Evolutionary conservation across 352 stramenopile genomes (phyloP).

Genomic region (Phytopythium aichiense): DNA sequence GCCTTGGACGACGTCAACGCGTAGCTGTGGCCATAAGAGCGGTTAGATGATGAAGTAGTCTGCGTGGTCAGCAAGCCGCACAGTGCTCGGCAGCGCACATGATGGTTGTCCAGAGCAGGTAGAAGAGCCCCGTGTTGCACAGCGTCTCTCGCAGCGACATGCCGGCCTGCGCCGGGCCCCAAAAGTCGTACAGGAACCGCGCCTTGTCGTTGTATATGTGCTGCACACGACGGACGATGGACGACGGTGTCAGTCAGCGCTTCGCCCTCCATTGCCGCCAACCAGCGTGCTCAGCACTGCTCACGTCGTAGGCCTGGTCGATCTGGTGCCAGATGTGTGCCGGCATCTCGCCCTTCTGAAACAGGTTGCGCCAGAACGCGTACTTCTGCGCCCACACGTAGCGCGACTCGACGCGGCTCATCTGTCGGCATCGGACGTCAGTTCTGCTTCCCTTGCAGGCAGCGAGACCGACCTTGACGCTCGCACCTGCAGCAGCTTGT

Average conservation of each 20-base stretch:
- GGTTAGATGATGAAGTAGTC: constrained; percentile 4
- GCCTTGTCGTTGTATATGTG: constrained; percentile 57
- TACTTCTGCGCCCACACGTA: constrained; percentile 70
- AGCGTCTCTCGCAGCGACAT: constrained; percentile 47
- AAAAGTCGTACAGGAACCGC: constrained; percentile 59
- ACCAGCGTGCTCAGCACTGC: background rate
- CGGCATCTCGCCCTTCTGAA: constrained; percentile 45
- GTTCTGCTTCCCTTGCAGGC: too few relatives aligned
- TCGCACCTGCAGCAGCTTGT: constrained; percentile 13
- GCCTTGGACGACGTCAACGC: constrained; percentile 41
- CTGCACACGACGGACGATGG: constrained; percentile 16
- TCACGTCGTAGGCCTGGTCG: constrained; percentile 64
- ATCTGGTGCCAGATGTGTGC: constrained; percentile 41
- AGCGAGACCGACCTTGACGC: background rate
- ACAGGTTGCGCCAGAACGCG: constrained; percentile 45
- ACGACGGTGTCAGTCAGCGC: constrained; percentile 6
- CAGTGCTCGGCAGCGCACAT: constrained; percentile 29
- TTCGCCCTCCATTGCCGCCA: background rate
- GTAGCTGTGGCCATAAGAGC: constrained; percentile 26
- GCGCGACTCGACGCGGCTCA: constrained; percentile 39
- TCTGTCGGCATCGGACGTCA: constrained; percentile 16
- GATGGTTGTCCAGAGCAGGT: constrained; percentile 54
- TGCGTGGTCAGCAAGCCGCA: background rate
- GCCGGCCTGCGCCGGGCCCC: constrained; percentile 38
- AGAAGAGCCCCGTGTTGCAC: constrained; percentile 63